Base-by-base conservation (phyloP, 345 rosid species). In the Erodium maritimum region DNA sequence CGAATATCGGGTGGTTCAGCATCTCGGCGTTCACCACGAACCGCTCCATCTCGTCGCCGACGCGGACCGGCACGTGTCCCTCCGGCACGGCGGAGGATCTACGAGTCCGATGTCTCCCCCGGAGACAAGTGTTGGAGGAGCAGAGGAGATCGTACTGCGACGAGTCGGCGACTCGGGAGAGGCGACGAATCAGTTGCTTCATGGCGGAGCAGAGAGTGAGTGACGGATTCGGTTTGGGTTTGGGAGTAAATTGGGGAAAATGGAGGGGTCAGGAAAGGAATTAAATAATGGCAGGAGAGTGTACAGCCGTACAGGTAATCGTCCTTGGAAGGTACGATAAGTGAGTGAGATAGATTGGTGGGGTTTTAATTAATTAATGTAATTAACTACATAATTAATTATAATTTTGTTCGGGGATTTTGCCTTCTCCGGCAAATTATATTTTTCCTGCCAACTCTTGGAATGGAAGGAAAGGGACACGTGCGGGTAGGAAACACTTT, bases 11-110 rank as follows among this genome's bases (percentile, higher is more conserved):
- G 17, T 89, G 99, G 78, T 83, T 86, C 19, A 91, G 80, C 25
- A 91, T 67, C 84, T 85, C 95, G 0, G 99, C 95, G 70, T 75
- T 77, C n/a, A 94, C 90, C 1, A 80, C 72, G 71, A 94, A 94
- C 73, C 91, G 72, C 74, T 87, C 95, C 95, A 85, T 85, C 75
- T 87, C 96, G 45, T 85, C 96, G 1, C 99, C 99, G n/a, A 94
- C 99, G 73, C 75, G 84, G 6, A 94, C 88, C 51, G 97, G 95
- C 0, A 94, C 80, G 77, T 85, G 80, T 2, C 99, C 99, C 33
- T 77, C 74, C 3, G 97, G 96, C 18, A 87, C 96, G 0, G 79
- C 52, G 1, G 59, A 59, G 13, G 81, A 72, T 33, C 79, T 14
- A 11, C 65, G 72, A 29, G 55, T 8, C 61, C 51, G 1, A 71